Evolutionary conservation across 192 early-diverging fungal genomes (phyloP).

Genomic region (Coemansia sp.): DNA sequence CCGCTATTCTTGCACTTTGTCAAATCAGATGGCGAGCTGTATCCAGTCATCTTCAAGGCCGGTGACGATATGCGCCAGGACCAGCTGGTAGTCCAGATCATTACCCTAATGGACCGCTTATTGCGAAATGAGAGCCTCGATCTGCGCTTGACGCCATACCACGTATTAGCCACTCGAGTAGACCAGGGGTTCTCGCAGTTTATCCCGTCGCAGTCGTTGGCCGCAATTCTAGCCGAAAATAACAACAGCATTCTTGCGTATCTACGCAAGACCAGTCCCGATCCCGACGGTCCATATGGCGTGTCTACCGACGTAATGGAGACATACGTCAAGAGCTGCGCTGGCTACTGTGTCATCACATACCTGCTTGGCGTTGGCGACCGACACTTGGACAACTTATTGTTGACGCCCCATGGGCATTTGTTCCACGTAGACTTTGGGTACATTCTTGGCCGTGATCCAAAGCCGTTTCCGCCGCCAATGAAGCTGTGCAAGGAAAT

Average conservation of each 20-base stretch:
- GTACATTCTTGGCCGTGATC: conserved; percentile 97
- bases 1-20: conserved; percentile 88
- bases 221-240: conserved; percentile 85
- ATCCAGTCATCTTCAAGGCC: conserved; percentile 96
- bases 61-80: conserved; percentile 98
- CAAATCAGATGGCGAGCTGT: conserved; percentile 82
- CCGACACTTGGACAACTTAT: conserved; percentile 95
- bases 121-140: conserved; percentile 96
- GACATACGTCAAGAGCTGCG: conserved; percentile 94
- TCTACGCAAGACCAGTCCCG: conserved; percentile 74
- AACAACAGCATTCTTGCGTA: conserved; percentile 81
- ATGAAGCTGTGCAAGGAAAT: conserved; percentile 99
- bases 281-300: conserved; percentile 66
- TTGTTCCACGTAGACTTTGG: conserved; percentile 99
- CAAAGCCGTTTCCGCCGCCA: conserved; percentile 99
- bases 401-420: conserved; percentile 83
- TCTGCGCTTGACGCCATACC: conserved; percentile 89
- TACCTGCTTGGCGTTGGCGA: conserved; percentile 98
- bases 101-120: conserved; percentile 95
- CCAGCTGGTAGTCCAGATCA: conserved; percentile 97
- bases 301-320: conserved; percentile 84
- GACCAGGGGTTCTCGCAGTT: conserved; percentile 98
- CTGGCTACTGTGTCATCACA: conserved; percentile 99
- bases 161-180: conserved; percentile 91
- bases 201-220: conserved; percentile 86